These are phyloP conservation scores for Vanrija humicola DNA, from an alignment of 1,284 basidiomycete genomes.

Conservation along the genomic window DNA sequence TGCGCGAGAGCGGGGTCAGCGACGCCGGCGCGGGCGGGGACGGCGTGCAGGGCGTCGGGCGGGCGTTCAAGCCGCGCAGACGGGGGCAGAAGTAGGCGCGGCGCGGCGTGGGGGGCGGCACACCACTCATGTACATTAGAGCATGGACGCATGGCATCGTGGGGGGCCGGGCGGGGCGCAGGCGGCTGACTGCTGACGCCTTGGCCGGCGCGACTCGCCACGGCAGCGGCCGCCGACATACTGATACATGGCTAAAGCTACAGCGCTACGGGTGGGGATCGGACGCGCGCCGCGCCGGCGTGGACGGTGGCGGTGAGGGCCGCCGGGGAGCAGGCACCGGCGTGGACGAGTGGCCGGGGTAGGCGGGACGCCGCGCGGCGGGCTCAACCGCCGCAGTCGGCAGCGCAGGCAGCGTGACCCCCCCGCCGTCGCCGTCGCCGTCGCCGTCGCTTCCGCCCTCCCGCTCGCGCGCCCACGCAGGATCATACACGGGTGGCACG, in stretches of 20 bases:
- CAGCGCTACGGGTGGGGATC: not conserved
- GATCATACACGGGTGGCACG: not conserved
- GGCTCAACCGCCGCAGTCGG: too few species aligned
- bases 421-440: too few species aligned
- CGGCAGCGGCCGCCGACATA: too few species aligned
- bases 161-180: not conserved
- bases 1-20: conserved; percentile 27
- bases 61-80: conserved; percentile 5
- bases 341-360: not conserved
- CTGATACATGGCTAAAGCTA: too few species aligned
- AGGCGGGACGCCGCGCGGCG: not conserved
- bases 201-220: not conserved
- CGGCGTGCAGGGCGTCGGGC: conserved; percentile 7
- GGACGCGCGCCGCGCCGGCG: not conserved
- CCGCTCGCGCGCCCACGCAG: not conserved
- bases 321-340: not conserved
- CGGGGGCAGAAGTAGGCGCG: not conserved
- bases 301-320: too few species aligned
- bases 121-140: too few species aligned
- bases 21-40: not conserved
- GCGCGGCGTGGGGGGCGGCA: too few species aligned
- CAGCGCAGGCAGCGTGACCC: too few species aligned
- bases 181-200: too few species aligned
- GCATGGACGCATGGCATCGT: too few species aligned
- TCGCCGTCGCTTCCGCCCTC: too few species aligned